A percentile compares a stretch with the other conserved stretches of the same genome.
Evolutionary conservation across 148 eudicot genomes (phyloP).

Genomic region (Rhododendron simsii): DNA sequence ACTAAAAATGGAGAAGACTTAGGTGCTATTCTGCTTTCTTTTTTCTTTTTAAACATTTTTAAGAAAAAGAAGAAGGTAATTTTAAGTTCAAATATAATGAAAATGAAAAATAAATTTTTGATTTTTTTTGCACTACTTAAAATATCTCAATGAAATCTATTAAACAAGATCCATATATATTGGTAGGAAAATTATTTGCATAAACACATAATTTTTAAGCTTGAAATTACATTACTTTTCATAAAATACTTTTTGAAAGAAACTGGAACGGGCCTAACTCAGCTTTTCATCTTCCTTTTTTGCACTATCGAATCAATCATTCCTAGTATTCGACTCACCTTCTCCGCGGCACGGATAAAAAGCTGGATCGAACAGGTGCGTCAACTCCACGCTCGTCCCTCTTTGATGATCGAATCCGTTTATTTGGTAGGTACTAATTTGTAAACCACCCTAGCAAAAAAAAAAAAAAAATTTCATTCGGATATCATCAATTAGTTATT

Average conservation of each 20-base stretch:
- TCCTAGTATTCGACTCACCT: neutral
- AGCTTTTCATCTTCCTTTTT: constrained; percentile 5
- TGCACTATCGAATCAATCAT: constrained; percentile 7
- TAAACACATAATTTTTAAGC: no score
- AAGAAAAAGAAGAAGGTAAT: no score
- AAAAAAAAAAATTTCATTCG: neutral
- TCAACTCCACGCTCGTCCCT: neutral
- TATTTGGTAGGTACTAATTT: neutral
- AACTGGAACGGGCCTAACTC: no score
- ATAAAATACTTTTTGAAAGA: neutral
- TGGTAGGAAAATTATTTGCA: no score
- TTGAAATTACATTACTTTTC: no score
- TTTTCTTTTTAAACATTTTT: no score
- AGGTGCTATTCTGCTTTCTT: no score
- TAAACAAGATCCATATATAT: no score
- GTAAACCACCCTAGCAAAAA: neutral
- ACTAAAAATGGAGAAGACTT: neutral
- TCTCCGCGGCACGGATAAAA: neutral
- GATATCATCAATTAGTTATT: neutral
- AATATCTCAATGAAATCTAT: no score
- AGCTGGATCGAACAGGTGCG: neutral
- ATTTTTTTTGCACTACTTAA: no score
- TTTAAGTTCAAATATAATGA: no score
- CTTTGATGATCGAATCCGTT: neutral
- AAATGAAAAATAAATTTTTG: no score